Evolutionary conservation across 345 rosid species (phyloP), one percentile per base, ranked within the genome.

Genomic region (Salix suchowensis): DNA sequence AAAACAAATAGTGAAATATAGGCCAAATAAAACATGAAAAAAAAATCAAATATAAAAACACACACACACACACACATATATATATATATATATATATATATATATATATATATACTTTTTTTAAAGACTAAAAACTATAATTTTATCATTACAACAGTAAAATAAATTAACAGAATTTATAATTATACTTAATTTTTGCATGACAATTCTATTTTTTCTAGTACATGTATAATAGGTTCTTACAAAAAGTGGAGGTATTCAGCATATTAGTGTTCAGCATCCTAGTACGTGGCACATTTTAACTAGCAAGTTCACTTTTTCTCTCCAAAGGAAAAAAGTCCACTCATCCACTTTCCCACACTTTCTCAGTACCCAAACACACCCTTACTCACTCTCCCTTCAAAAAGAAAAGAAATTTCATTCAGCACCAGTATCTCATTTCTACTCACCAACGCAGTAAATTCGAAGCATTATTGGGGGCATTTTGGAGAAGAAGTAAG

Each of bases 201-300:
- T 34, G 36, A 34, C 5, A 34, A 34, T 34, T 34, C 30, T 28
- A 28, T 28, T 28, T 28, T 28, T 28, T 28, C 30, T 55, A 55
- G 12, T 39, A 32, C 34, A 32, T 32, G 34, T 34, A 4, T 34
- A 34, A 34, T 34, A 34, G 4, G 36, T 34, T 34, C 9, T 40
- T 40, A 2, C 4, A 40, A 40, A 40, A 40, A 10, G n/a, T 40
- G 2, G 44, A 40, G 44, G 44, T 40, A 10, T 40, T 40, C 3
- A 40, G 13, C 44, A 40, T 40, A 40, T 40, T 3, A 42, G 46
- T 42, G 1, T 19, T 36, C 69, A 46, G 62, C 54, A 2, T 30
- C 7, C 8, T 3, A 11, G 14, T 37, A 67, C 72, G 78, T 75
- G 78, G 78, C 78, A 52, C 6, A n/a, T 10, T 75, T 50, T 67